Evolutionary conservation across 306 rosid species (phyloP).

Genomic region (Notholithocarpus densiflorus): DNA sequence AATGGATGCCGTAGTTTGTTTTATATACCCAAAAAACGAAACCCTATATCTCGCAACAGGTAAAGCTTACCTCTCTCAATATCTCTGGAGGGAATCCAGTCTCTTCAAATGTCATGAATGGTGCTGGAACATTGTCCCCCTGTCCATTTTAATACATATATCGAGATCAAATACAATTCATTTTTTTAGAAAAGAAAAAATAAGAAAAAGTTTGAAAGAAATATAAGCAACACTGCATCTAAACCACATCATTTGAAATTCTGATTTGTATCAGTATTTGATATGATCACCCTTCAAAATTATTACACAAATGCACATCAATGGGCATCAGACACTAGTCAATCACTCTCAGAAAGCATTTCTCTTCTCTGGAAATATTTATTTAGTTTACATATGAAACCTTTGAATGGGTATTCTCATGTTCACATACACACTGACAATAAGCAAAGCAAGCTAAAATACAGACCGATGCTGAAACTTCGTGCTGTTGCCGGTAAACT

Average conservation of each 20-base stretch:
- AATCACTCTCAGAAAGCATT: neutral
- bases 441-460: slow-evolving; percentile 9
- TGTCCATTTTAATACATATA: slow-evolving; percentile 37
- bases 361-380: neutral
- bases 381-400: neutral
- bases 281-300: neutral
- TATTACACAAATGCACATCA: neutral
- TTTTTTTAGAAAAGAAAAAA: neutral
- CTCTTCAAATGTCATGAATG: slow-evolving; percentile 85
- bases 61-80: slow-evolving; percentile 81
- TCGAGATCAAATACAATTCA: slow-evolving; percentile 15
- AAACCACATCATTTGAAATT: too few relatives aligned
- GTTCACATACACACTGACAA: neutral
- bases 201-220: neutral
- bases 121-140: slow-evolving; percentile 98
- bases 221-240: slow-evolving; percentile 9
- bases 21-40: slow-evolving; percentile 21
- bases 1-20: slow-evolving; percentile 35
- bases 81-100: slow-evolving; percentile 94
- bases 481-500: slow-evolving; percentile 81
- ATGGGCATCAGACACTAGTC: neutral
- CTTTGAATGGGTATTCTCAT: neutral
- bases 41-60: slow-evolving; percentile 15
- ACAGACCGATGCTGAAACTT: slow-evolving; percentile 89
- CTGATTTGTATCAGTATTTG: neutral